phyloP scores from a whole-genome alignment of 2,329 filamentous ascomycete genomes.

The Alternaria dauci region DNA sequence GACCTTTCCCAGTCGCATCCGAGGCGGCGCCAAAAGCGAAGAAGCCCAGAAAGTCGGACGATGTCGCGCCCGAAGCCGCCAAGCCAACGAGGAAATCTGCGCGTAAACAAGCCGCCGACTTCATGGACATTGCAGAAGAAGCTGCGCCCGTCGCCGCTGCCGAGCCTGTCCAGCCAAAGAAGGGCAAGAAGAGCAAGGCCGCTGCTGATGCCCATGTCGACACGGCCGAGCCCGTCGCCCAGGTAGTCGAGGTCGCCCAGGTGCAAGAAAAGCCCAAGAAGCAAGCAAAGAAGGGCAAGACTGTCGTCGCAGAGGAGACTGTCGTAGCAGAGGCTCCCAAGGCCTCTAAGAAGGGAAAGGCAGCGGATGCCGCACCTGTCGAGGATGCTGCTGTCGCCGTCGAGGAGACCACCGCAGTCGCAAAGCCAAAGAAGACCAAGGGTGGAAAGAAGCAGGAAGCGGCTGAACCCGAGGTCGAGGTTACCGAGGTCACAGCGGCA shows the following conservation, averaged over 20 bases:
- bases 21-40: constrained; percentile 49
- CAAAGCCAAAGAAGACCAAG: constrained; percentile 33
- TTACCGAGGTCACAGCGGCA: constrained; percentile 21
- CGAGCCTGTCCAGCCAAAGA: constrained; percentile 37
- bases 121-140: constrained; percentile 42
- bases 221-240: constrained; percentile 10
- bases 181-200: constrained; percentile 49
- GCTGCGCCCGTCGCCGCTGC: constrained; percentile 27
- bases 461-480: constrained; percentile 20
- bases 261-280: constrained; percentile 28
- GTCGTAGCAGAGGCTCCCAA: constrained; percentile 26
- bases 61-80: constrained; percentile 31
- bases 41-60: constrained; percentile 50
- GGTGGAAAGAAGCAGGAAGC: constrained; percentile 27
- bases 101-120: constrained; percentile 50
- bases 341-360: constrained; percentile 31
- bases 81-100: constrained; percentile 36
- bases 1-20: constrained; percentile 40
- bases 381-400: constrained; percentile 19
- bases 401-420: constrained; percentile 14
- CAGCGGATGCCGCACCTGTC: constrained; percentile 23
- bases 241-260: constrained; percentile 9
- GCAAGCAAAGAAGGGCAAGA: constrained; percentile 28
- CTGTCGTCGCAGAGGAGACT: constrained; percentile 13
- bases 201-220: constrained; percentile 10